Conservation (phyloP, 805 yeast species). For the Candida nitratophila region DNA sequence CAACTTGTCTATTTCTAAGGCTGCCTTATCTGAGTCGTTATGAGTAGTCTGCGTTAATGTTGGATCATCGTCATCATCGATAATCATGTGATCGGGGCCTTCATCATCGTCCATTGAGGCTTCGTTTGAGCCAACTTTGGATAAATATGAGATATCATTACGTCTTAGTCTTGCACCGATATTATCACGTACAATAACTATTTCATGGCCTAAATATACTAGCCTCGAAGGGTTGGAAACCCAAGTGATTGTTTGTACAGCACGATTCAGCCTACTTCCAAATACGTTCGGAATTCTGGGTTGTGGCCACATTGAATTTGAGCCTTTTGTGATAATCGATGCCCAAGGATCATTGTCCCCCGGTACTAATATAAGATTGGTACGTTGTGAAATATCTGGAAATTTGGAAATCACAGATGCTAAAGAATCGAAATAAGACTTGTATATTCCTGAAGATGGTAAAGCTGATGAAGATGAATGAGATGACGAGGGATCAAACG, state of each 20-base stretch:
- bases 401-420: slow-evolving; percentile 57
- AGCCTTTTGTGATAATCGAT: slow-evolving; percentile 58
- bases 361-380: slow-evolving; percentile 70
- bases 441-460: slow-evolving; percentile 50
- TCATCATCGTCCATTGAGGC: slow-evolving; percentile 8
- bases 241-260: slow-evolving; percentile 44
- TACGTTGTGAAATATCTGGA: slow-evolving; percentile 42
- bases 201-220: slow-evolving; percentile 77
- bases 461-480: slow-evolving; percentile 42
- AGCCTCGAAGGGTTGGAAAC: slow-evolving; percentile 76
- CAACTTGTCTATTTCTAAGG: slow-evolving; percentile 14
- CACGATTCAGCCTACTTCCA: slow-evolving; percentile 56
- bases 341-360: slow-evolving; percentile 96
- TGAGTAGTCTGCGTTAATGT: slow-evolving; percentile 7
- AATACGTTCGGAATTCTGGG: slow-evolving; percentile 64
- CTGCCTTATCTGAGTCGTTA: not conserved
- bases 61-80: slow-evolving; percentile 17
- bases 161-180: slow-evolving; percentile 63
- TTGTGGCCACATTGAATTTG: slow-evolving; percentile 63
- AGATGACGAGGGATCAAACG: slow-evolving; percentile 50
- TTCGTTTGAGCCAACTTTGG: slow-evolving; percentile 12
- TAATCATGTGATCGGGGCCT: slow-evolving; percentile 20
- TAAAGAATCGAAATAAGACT: slow-evolving; percentile 63
- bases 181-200: slow-evolving; percentile 69
- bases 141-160: slow-evolving; percentile 53